Conservation (phyloP, 768 basidiomycete species). For the Trametes sanguinea region DNA sequence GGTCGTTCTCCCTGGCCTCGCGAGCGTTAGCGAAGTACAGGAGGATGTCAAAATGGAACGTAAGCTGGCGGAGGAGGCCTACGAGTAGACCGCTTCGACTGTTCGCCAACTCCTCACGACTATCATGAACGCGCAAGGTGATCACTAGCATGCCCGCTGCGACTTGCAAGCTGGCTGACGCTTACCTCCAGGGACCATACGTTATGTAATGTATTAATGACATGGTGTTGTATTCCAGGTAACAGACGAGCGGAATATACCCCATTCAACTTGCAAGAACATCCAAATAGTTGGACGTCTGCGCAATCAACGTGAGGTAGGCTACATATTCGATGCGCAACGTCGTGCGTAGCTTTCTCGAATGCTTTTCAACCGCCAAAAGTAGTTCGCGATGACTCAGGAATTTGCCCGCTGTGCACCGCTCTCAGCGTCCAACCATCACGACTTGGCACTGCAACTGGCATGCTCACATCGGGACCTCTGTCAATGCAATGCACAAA, state of each 20-base stretch:
- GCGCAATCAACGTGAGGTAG: no score
- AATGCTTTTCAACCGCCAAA: no score
- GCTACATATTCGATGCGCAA: no score
- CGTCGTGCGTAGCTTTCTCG: no score
- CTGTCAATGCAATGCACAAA: no score
- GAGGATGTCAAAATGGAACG: conserved; percentile 35
- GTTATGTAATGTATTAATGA: conserved; percentile 5
- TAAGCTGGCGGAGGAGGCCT: conserved; percentile 1
- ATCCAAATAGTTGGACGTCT: no score
- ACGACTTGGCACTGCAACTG: no score
- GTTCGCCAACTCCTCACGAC: not conserved
- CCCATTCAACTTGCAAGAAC: not conserved
- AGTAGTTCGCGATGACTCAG: no score
- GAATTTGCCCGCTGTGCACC: no score
- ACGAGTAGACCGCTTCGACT: not conserved
- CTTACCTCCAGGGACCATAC: not conserved
- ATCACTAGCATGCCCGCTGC: not conserved
- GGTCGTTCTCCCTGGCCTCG: conserved; percentile 65
- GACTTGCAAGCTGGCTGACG: not conserved
- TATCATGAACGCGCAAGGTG: not conserved
- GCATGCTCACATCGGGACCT: no score
- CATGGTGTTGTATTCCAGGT: conserved; percentile 8
- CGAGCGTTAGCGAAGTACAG: conserved; percentile 36
- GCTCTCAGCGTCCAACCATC: no score
- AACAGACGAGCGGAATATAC: not conserved